phyloP scores from a whole-genome alignment of 2,329 filamentous ascomycete genomes.

The Fulvia fulva region DNA sequence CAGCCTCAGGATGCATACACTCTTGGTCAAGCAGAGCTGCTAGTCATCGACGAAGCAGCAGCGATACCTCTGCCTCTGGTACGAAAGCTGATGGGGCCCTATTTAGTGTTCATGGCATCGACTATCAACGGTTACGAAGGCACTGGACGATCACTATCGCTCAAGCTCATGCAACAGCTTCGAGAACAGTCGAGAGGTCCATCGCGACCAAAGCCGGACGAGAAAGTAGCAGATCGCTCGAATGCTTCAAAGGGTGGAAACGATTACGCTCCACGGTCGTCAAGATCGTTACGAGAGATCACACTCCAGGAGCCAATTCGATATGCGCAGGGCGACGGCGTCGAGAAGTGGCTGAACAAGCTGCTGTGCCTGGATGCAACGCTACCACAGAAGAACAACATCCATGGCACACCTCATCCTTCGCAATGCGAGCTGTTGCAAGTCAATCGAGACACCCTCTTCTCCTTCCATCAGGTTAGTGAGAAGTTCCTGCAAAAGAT shows the following conservation, averaged over 20 bases:
- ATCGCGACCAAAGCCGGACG: constrained; percentile 51
- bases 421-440: constrained; percentile 86
- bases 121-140: constrained; percentile 99
- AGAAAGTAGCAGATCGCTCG: constrained; percentile 70
- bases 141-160: constrained; percentile 85
- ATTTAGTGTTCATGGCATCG: constrained; percentile 97
- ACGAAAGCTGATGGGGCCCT: constrained; percentile 90
- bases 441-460: constrained; percentile 94
- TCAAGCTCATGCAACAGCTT: constrained; percentile 96
- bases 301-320: constrained; percentile 90
- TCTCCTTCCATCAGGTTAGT: constrained; percentile 95
- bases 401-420: constrained; percentile 82
- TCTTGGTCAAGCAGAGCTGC: constrained; percentile 85
- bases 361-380: constrained; percentile 92
- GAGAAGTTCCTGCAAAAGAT: constrained; percentile 97
- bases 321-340: constrained; percentile 83
- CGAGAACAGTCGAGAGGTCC: constrained; percentile 80
- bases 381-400: constrained; percentile 70
- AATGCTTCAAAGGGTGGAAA: constrained; percentile 70
- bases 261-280: constrained; percentile 55
- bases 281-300: constrained; percentile 82
- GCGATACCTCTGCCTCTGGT: constrained; percentile 93
- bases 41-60: constrained; percentile 96
- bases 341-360: constrained; percentile 95
- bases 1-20: constrained; percentile 94